Percentiles rank a stretch among this genome's conserved stretches.
Evolutionary conservation across 495 filamentous ascomycete species (phyloP).

Genomic region (Penicillium taxi): DNA sequence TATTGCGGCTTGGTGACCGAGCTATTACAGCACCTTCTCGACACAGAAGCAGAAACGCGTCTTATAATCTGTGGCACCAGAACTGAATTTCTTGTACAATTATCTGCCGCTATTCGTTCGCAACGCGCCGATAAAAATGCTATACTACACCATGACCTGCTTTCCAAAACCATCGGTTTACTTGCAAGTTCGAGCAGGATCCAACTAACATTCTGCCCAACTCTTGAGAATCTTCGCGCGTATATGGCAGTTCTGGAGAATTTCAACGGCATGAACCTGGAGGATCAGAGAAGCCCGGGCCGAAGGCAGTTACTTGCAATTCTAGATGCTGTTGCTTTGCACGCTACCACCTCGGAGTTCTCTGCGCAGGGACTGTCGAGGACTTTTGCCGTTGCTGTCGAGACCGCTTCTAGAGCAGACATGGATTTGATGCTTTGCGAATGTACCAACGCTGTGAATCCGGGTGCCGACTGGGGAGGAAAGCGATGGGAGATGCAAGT

Average conservation of each 20-base stretch:
- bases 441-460: conserved; percentile 28
- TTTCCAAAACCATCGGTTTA: conserved; percentile 59
- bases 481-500: conserved; percentile 47
- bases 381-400: conserved; percentile 59
- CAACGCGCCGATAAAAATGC: conserved; percentile 10
- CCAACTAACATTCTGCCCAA: conserved; percentile 61
- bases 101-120: conserved; percentile 25
- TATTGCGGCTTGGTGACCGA: conserved; percentile 33
- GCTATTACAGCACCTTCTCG: conserved; percentile 57
- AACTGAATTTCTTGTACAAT: conserved; percentile 50
- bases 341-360: conserved; percentile 69
- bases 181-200: conserved; percentile 60
- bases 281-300: conserved; percentile 1
- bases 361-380: conserved; percentile 73
- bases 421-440: conserved; percentile 37
- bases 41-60: conserved; percentile 47
- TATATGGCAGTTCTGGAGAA: conserved; percentile 55
- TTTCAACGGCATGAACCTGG: neutral
- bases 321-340: conserved; percentile 58
- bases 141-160: conserved; percentile 30
- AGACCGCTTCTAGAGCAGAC: conserved; percentile 42
- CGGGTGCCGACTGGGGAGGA: conserved; percentile 22
- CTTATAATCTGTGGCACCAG: conserved; percentile 65
- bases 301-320: conserved; percentile 45
- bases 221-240: conserved; percentile 67